Evolutionary conservation across 2,329 filamentous ascomycete genomes (phyloP), one percentile per base, ranked within the genome.

Genomic region (Coleophoma cylindrospora): DNA sequence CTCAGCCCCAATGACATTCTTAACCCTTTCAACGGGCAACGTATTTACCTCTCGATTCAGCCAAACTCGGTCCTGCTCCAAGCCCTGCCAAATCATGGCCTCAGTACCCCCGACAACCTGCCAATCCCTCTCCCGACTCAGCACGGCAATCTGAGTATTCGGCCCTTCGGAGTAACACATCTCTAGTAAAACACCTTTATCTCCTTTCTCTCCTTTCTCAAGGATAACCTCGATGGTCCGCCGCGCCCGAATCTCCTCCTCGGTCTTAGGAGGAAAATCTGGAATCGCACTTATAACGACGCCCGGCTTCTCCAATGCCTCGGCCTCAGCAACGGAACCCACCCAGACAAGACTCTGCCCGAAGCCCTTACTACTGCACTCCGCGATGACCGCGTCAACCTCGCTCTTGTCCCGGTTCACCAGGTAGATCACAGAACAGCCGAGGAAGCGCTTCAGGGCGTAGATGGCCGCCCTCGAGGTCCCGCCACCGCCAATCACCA

Each of bases 401-500:
- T 92, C 88, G 27, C 61, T 64, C 15, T 71, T 69, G 63, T 91
- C 86, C 34, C 89, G 79, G 68, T 91, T 91, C 46, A 91, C 85
- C 36, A 92, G 75, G 67, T 92, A 94, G 56, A 92, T 83, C 37
- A 74, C 74, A 21, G 76, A 80, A 37, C 81, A 84, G 50, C 79
- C 76, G 67, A 92, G 77, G 75, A 80, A 88, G 60, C 80, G 81
- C 59, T 82, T 76, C 56, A 92, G 70, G 1, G 88, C 84, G 62
- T 92, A 92, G 27, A 91, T 80, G 10, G 89, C 87, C 15, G 82
- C 85, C 43, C 89, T 76, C n/a, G 87, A 86, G 0, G 88, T 89
- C 34, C 88, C 89, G 32, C 89, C 89, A 3, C 87, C 87, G 32
- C 89, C 89, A 43, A 92, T 76, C 15, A 92, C 82, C 52, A 92